Evolutionary conservation across 2,329 filamentous ascomycete genomes (phyloP).

Genomic region (Exserohilum rostratum): DNA sequence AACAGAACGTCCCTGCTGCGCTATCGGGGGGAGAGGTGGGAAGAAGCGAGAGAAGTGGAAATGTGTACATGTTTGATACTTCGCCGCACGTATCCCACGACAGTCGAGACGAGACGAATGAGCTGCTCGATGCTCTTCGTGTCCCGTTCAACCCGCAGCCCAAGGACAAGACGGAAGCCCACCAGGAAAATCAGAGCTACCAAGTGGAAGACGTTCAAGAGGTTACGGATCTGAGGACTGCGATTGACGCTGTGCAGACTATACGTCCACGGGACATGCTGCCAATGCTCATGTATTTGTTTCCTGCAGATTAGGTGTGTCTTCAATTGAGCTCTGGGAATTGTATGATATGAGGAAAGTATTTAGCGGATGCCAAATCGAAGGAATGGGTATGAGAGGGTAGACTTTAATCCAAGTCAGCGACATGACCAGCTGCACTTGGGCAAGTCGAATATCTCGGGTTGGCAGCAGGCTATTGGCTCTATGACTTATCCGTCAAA

Average conservation of each 20-base stretch:
- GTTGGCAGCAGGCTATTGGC: neutral
- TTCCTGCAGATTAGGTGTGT: slow-evolving; percentile 1
- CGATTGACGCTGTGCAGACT: slow-evolving; percentile 16
- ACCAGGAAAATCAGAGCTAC: neutral
- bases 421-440: no score
- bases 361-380: no score
- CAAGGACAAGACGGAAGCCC: neutral
- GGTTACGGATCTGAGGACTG: slow-evolving; percentile 16
- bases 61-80: neutral
- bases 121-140: slow-evolving; percentile 15
- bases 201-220: neutral
- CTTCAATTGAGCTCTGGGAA: no score
- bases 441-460: no score
- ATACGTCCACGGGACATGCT: slow-evolving; percentile 15
- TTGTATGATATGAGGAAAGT: no score
- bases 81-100: neutral
- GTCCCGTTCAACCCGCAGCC: slow-evolving; percentile 1
- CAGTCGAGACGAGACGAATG: slow-evolving; percentile 1
- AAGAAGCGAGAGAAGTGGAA: neutral
- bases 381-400: no score
- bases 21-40: neutral
- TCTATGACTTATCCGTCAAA: neutral
- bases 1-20: slow-evolving; percentile 6
- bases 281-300: slow-evolving; percentile 15
- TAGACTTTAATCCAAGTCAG: no score